Conservation (phyloP, 2,329 filamentous ascomycete species). For the Reticulascus tulasneorum region DNA sequence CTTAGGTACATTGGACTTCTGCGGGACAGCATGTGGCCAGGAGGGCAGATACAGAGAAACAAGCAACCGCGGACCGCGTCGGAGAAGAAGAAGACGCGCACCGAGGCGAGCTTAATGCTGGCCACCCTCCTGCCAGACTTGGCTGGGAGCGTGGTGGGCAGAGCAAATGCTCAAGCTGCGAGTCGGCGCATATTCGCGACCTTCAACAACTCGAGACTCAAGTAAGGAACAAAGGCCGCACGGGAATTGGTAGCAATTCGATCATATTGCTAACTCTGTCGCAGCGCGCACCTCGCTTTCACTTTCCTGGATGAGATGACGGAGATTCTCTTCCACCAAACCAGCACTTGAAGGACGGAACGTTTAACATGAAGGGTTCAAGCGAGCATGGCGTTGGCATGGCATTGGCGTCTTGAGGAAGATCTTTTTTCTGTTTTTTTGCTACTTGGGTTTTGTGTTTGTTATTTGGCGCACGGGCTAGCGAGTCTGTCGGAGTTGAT, state of each 20-base stretch:
- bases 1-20: conserved; percentile 70
- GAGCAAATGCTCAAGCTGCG: conserved; percentile 85
- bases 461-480: too few relatives aligned
- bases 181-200: conserved; percentile 85
- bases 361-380: too few relatives aligned
- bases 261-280: background rate
- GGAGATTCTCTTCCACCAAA: conserved; percentile 58
- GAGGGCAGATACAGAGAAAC: conserved; percentile 50
- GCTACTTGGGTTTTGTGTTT: too few relatives aligned
- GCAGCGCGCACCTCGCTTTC: conserved; percentile 63
- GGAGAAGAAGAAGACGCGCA: conserved; percentile 76
- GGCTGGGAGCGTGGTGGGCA: conserved; percentile 87
- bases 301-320: conserved; percentile 69
- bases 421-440: too few relatives aligned
- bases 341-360: too few relatives aligned
- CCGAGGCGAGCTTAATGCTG: conserved; percentile 84
- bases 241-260: too few relatives aligned
- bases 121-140: conserved; percentile 87
- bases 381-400: too few relatives aligned
- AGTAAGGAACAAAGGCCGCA: conserved; percentile 68
- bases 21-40: conserved; percentile 79
- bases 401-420: too few relatives aligned
- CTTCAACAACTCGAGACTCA: conserved; percentile 84
- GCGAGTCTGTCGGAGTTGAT: too few relatives aligned
- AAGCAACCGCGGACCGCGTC: conserved; percentile 56